Evolutionary conservation across 2,329 filamentous ascomycete genomes (phyloP).

Genomic region (Fusarium haematococcum): DNA sequence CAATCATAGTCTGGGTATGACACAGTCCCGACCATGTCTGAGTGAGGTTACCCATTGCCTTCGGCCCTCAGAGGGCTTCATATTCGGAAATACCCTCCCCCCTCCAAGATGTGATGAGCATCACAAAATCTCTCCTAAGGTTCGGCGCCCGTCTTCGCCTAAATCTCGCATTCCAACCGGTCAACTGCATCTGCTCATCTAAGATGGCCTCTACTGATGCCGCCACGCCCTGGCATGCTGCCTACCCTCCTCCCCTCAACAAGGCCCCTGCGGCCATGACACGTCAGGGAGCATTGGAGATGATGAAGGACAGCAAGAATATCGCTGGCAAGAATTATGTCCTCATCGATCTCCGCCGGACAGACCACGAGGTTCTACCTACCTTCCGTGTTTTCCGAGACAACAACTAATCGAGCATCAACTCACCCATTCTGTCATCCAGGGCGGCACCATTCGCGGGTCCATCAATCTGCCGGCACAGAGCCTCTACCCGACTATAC

Average conservation of each 20-base stretch:
- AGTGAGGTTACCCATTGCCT: background rate
- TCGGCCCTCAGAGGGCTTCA: background rate
- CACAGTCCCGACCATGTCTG: background rate
- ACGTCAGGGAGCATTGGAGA: constrained; percentile 50
- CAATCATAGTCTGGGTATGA: background rate
- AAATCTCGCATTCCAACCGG: background rate
- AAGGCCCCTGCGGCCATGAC: constrained; percentile 40
- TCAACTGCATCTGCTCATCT: background rate
- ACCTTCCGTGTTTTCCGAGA: background rate
- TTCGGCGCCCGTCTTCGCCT: background rate
- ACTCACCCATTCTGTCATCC: background rate
- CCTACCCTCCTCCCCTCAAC: constrained; percentile 52
- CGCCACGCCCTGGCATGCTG: constrained; percentile 52
- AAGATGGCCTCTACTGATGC: constrained; percentile 2
- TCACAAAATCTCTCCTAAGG: background rate
- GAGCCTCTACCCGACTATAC: constrained; percentile 57
- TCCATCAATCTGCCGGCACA: constrained; percentile 66
- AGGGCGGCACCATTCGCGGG: constrained; percentile 68
- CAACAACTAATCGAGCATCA: background rate
- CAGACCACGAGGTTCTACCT: constrained; percentile 55
- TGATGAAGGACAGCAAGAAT: constrained; percentile 45
- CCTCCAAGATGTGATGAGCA: background rate
- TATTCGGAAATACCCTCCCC: too few species aligned
- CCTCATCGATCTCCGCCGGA: constrained; percentile 57
- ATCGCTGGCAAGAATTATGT: constrained; percentile 50